Evolutionary conservation across 2,329 filamentous ascomycete species (phyloP).

Genomic region (Raffaelea albimanens): DNA sequence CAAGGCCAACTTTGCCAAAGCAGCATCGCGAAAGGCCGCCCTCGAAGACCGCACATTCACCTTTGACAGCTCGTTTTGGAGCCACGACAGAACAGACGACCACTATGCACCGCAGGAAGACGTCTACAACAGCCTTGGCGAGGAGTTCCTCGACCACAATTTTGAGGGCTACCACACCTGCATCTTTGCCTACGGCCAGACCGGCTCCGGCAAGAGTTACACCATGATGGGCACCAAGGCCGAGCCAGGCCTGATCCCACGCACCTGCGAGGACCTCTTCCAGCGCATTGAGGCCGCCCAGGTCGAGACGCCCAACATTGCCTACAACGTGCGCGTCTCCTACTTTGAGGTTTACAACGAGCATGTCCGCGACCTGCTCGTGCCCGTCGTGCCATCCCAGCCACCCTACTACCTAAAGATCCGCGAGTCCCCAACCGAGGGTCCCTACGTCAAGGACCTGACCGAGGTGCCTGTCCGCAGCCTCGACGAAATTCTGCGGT

Average conservation of each 20-base stretch:
- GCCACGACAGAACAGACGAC: conserved; percentile 71
- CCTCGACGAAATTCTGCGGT: conserved; percentile 76
- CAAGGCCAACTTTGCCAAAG: conserved; percentile 18
- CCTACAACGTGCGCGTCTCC: conserved; percentile 93
- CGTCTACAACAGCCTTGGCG: conserved; percentile 79
- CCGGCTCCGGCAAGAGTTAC: conserved; percentile 96
- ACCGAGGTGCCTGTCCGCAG: conserved; percentile 79
- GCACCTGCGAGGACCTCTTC: conserved; percentile 98
- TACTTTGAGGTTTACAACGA: conserved; percentile 99
- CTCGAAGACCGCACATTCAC: conserved; percentile 52
- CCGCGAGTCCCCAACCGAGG: conserved; percentile 92
- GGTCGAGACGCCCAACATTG: conserved; percentile 57
- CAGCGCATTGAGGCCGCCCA: conserved; percentile 62
- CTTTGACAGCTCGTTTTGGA: conserved; percentile 98
- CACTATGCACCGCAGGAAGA: conserved; percentile 87
- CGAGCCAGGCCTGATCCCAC: conserved; percentile 90
- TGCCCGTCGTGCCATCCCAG: conserved; percentile 36
- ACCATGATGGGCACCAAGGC: conserved; percentile 99
- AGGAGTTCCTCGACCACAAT: conserved; percentile 90
- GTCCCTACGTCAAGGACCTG: conserved; percentile 95
- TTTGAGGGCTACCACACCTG: conserved; percentile 99
- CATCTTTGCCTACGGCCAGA: conserved; percentile 98
- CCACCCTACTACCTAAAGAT: conserved; percentile 88
- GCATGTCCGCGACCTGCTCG: conserved; percentile 80
- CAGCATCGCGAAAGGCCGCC: conserved; percentile 9